Conservation (phyloP, 148 eudicot species). For the Chenopodium quinoa region DNA sequence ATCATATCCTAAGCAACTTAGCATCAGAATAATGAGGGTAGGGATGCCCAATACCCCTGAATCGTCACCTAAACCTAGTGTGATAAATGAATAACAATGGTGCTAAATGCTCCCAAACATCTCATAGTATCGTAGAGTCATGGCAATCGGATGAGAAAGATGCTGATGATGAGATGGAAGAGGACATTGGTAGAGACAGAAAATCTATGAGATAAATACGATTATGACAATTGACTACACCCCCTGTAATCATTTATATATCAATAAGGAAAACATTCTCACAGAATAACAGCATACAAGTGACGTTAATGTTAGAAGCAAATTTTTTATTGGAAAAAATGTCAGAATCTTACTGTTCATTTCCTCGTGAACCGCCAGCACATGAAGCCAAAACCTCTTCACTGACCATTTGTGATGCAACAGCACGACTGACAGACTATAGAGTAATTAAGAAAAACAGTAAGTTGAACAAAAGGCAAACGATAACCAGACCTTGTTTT, state of each 20-base stretch:
- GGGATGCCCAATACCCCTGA: too few relatives aligned
- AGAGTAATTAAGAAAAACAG: neutral
- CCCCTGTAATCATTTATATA: neutral
- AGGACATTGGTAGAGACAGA: too few relatives aligned
- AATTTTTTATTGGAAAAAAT: neutral
- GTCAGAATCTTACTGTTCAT: slow-evolving; percentile 68
- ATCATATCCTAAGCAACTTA: too few relatives aligned
- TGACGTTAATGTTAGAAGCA: neutral
- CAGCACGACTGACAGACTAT: slow-evolving; percentile 72
- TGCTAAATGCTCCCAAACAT: too few relatives aligned
- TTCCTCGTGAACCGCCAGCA: slow-evolving; percentile 90
- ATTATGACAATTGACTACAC: too few relatives aligned
- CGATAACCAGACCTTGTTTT: neutral
- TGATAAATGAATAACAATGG: too few relatives aligned
- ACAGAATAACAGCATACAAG: neutral
- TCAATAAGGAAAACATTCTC: neutral
- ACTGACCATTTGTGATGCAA: slow-evolving; percentile 63
- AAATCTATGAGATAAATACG: too few relatives aligned
- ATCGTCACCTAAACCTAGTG: too few relatives aligned
- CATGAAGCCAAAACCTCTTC: slow-evolving; percentile 85
- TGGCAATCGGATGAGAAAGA: too few relatives aligned
- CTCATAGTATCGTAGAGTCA: too few relatives aligned
- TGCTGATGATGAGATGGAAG: too few relatives aligned
- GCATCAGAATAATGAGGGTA: too few relatives aligned
- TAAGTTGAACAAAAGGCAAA: slow-evolving; percentile 2